phyloP scores from a whole-genome alignment of 805 yeast genomes.

The Kodamaea neixiangensis region DNA sequence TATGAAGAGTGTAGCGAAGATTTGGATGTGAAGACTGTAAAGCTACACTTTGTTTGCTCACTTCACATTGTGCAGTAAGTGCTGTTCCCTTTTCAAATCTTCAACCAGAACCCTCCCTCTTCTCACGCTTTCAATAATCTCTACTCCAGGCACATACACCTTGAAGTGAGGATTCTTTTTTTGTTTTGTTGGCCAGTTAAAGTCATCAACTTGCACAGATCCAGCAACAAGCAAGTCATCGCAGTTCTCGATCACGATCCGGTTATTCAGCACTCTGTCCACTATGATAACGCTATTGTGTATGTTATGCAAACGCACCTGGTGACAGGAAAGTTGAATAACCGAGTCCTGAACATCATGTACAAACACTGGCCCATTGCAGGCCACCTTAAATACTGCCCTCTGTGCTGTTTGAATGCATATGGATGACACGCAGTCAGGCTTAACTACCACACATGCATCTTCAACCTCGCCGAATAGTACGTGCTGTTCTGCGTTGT shows the following conservation, averaged over 20 bases:
- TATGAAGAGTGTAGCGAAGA: no score
- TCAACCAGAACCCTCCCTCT: not conserved
- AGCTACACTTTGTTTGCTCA: not conserved
- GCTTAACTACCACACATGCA: conserved; percentile 3
- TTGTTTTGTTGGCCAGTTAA: conserved; percentile 25
- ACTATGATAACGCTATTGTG: conserved; percentile 17
- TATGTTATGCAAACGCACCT: conserved; percentile 29
- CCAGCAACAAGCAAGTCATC: conserved; percentile 18
- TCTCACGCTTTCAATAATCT: not conserved
- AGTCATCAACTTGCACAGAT: conserved; percentile 28
- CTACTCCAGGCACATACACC: not conserved
- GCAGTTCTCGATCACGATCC: conserved; percentile 35
- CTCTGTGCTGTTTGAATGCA: conserved; percentile 22
- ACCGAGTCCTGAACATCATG: conserved; percentile 22
- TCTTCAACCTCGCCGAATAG: conserved; percentile 16
- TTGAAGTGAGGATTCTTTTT: conserved; percentile 12
- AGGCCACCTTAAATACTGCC: conserved; percentile 18
- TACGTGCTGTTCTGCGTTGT: conserved; percentile 11
- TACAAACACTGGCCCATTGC: conserved; percentile 34
- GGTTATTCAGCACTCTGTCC: conserved; percentile 21
- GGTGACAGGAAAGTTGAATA: conserved; percentile 29
- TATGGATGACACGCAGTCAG: conserved; percentile 20
- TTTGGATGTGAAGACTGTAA: not conserved
- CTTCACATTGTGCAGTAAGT: no score
- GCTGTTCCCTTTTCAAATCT: not conserved